phyloP scores from a whole-genome alignment of 257 asterid genomes.

The Datura wrightii region DNA sequence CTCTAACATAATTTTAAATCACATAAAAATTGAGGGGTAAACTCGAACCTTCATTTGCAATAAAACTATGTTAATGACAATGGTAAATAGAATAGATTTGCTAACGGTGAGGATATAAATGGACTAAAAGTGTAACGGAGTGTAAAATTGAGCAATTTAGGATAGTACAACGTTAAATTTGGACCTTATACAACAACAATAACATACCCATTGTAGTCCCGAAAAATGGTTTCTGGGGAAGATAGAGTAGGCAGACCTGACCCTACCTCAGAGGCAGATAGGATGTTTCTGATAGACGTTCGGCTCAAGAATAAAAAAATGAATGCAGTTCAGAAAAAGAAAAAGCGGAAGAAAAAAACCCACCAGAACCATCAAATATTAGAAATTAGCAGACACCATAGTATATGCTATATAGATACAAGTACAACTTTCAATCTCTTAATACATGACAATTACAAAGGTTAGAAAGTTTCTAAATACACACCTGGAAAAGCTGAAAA shows the following conservation, averaged over 20 bases:
- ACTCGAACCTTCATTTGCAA: not conserved
- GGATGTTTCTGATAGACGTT: too few species aligned
- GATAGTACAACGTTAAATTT: not conserved
- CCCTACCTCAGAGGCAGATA: too few species aligned
- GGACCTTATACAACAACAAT: not conserved
- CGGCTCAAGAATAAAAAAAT: too few species aligned
- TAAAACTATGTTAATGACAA: not conserved
- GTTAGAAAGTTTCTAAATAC: slow-evolving; percentile 26
- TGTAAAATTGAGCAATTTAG: not conserved
- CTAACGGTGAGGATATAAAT: not conserved
- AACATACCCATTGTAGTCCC: too few species aligned
- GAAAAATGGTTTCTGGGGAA: too few species aligned
- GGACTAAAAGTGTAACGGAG: not conserved
- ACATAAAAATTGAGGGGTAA: not conserved
- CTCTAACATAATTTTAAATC: not conserved
- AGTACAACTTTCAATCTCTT: slow-evolving; percentile 13
- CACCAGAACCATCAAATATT: not conserved
- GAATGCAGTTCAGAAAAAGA: too few species aligned
- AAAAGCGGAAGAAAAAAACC: not conserved
- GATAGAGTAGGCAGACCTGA: too few species aligned
- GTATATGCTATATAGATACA: not conserved
- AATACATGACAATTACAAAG: not conserved
- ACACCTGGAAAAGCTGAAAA: slow-evolving; percentile 3
- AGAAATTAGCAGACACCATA: not conserved
- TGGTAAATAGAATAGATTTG: not conserved